Evolutionary conservation across 352 stramenopile species (phyloP), one percentile per base, ranked within the genome.

Genomic region (Saprolegnia diclina): DNA sequence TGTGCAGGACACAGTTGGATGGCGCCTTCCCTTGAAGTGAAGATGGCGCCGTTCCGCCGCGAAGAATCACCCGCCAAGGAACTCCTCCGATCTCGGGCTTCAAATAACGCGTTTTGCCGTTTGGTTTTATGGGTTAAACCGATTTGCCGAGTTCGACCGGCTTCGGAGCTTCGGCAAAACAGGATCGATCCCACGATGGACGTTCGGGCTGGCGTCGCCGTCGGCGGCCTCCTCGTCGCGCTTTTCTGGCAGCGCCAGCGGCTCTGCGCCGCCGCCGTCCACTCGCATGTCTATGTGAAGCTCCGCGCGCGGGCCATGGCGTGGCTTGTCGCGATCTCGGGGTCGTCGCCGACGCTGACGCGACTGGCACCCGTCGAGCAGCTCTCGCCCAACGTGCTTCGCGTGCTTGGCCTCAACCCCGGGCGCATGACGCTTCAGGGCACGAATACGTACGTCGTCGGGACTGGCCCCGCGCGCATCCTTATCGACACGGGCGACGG

Each of bases 361-460:
- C 44, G 54, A 22, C 72, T 89, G 3, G 67, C 83, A 0, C 67
- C 77, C 29, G 78, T 91, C 0, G 77, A 72, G 1, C 50, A 55
- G 53, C 46, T 95, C 19, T 71, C 83, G 42, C 72, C 76, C 3
- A 63, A 74, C 18, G 80, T 95, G 16, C 55, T 95, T 37, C 83
- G 86, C 16, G 74, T 97, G 5, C 68, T 97, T 13, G 90, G 89
- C 16, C 73, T 82, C 24, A 97, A 97, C 69, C 88, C 90, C 21
- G 90, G 90, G 40, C 75, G 84, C 32, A 91, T 97, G 78, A 97
- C 91, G 29, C 73, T 98, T 5, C 74, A 80, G 24, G 92, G 91
- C 38, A 97, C 89, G 10, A 97, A 97, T 73, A 93, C 87, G 55
- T 97, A 97, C 69, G 52, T 97, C 6, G 71, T 97, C 9, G 90